Conservation (phyloP, 2,329 filamentous ascomycete species). For the Claviceps digitariae region DNA sequence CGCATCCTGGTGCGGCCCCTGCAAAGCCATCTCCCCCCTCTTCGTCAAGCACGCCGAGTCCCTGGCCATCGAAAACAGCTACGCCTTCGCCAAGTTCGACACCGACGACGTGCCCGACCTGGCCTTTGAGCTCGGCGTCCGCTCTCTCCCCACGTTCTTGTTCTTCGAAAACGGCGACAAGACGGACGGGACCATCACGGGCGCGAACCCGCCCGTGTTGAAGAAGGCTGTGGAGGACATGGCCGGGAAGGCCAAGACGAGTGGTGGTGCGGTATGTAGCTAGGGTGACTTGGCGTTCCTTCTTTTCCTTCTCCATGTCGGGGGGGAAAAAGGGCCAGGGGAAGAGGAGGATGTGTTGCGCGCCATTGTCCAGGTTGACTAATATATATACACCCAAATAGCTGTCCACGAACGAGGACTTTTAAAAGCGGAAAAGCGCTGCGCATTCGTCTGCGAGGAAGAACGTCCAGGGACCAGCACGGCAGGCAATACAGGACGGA, state of each 20-base stretch:
- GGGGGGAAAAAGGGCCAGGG: too few relatives aligned
- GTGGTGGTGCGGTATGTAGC: slow-evolving; percentile 7
- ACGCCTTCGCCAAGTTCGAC: slow-evolving; percentile 46
- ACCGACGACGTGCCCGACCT: slow-evolving; percentile 40
- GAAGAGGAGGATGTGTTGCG: too few relatives aligned
- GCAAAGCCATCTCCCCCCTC: slow-evolving; percentile 44
- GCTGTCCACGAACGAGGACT: slow-evolving; percentile 13
- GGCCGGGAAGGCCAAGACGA: slow-evolving; percentile 15
- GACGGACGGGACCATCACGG: slow-evolving; percentile 27
- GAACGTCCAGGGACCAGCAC: too few relatives aligned
- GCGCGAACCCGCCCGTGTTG: slow-evolving; percentile 22
- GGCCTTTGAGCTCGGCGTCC: slow-evolving; percentile 34
- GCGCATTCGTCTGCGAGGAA: too few relatives aligned
- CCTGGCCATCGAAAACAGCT: slow-evolving; percentile 23
- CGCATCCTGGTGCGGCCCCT: slow-evolving; percentile 48
- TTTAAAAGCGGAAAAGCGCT: slow-evolving; percentile 1
- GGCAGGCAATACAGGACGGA: too few relatives aligned
- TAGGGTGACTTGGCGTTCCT: too few relatives aligned
- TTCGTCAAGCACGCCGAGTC: slow-evolving; percentile 33
- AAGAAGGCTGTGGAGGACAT: slow-evolving; percentile 14
- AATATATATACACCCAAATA: neutral
- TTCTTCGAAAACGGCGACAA: slow-evolving; percentile 43
- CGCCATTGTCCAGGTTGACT: too few relatives aligned
- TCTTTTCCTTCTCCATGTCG: too few relatives aligned
- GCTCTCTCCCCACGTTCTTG: slow-evolving; percentile 46